phyloP scores from a whole-genome alignment of 805 yeast genomes.

The Debaryomyces tyrocola region DNA sequence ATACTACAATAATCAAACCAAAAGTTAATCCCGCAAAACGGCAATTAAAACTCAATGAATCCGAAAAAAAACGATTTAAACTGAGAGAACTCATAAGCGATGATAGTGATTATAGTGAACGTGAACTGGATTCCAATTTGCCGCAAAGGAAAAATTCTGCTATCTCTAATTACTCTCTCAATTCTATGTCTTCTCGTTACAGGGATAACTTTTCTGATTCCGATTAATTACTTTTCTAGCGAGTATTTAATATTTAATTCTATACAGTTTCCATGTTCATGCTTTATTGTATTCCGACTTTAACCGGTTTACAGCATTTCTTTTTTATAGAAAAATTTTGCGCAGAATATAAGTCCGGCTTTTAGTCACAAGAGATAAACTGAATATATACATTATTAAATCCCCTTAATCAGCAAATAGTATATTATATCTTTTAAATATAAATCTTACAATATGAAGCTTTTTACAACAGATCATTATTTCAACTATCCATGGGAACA shows the following conservation, averaged over 20 bases:
- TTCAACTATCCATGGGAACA: constrained; percentile 91
- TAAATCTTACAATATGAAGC: constrained; percentile 55
- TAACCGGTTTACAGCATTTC: neutral
- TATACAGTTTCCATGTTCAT: neutral
- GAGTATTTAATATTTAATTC: neutral
- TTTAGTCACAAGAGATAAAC: neutral
- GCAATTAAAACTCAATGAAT: neutral
- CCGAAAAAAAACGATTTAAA: constrained; percentile 1
- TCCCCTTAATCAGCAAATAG: neutral
- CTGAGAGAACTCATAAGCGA: constrained; percentile 4
- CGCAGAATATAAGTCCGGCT: no score
- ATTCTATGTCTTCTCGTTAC: neutral
- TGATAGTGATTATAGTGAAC: neutral
- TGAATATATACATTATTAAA: neutral
- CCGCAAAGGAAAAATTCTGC: neutral
- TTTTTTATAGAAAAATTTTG: neutral
- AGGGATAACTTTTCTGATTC: constrained; percentile 3
- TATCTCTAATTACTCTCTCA: neutral
- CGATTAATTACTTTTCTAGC: neutral
- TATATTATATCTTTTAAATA: neutral
- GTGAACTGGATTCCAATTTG: constrained; percentile 1
- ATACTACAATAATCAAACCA: constrained; percentile 8
- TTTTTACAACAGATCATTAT: constrained; percentile 66
- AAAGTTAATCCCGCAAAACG: neutral
- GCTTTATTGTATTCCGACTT: neutral